These are phyloP conservation scores for Penicillium paxilli DNA, from an alignment of 495 filamentous ascomycete genomes.

Conservation along the genomic window DNA sequence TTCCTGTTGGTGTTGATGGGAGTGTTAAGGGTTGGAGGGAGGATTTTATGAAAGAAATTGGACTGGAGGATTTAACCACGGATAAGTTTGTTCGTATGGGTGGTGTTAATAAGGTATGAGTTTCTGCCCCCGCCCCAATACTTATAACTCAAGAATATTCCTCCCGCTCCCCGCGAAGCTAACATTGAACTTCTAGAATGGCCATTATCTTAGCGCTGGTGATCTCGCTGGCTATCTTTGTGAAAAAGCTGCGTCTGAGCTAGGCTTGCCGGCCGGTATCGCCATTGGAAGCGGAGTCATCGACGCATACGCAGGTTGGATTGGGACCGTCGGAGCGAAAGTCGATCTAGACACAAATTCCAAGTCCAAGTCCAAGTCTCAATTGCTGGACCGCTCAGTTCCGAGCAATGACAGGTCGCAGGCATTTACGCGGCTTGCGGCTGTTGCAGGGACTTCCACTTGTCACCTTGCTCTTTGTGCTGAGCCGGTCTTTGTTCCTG, in stretches of 20 bases:
- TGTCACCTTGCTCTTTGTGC: slow-evolving; percentile 96
- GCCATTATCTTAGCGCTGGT: slow-evolving; percentile 83
- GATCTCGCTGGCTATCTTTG: slow-evolving; percentile 84
- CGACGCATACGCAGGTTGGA: slow-evolving; percentile 97
- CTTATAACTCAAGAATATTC: too few species aligned
- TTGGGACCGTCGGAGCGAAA: slow-evolving; percentile 96
- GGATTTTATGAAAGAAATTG: slow-evolving; percentile 84
- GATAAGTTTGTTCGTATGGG: slow-evolving; percentile 91
- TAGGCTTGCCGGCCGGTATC: slow-evolving; percentile 85
- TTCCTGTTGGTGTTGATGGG: slow-evolving; percentile 93
- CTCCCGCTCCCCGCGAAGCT: too few species aligned
- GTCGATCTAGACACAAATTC: slow-evolving; percentile 65
- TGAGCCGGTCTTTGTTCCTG: slow-evolving; percentile 85
- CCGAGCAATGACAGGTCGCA: slow-evolving; percentile 80
- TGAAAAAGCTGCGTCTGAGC: slow-evolving; percentile 76
- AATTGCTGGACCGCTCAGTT: too few species aligned
- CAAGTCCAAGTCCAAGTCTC: slow-evolving; percentile 56
- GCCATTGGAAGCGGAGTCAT: slow-evolving; percentile 95
- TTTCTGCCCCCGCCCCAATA: too few species aligned
- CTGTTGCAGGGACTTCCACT: slow-evolving; percentile 96
- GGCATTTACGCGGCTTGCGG: slow-evolving; percentile 90
- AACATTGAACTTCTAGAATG: slow-evolving; percentile 61
- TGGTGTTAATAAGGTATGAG: slow-evolving; percentile 91
- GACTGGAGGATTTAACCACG: slow-evolving; percentile 74
- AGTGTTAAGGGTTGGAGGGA: slow-evolving; percentile 98